Conservation (phyloP, 495 filamentous ascomycete genomes). For the Talaromyces ruber region DNA sequence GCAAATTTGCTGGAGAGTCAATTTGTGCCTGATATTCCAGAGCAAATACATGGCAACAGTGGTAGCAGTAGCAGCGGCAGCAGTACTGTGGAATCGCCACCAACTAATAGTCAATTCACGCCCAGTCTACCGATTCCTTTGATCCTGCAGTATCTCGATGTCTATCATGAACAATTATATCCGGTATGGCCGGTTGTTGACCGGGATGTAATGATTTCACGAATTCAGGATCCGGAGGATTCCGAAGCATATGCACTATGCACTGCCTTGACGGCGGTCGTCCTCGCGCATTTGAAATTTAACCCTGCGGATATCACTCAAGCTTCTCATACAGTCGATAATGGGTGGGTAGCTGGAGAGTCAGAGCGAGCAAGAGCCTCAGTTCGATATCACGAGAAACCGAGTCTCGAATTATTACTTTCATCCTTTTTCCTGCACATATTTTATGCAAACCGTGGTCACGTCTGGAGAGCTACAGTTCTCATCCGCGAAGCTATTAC, state of each 20-base stretch:
- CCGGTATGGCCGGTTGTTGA: conserved; percentile 42
- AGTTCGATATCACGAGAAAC: conserved; percentile 4
- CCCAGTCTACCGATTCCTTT: neutral
- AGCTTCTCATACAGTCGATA: neutral
- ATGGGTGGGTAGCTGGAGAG: neutral
- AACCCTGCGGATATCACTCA: conserved; percentile 2
- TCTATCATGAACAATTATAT: conserved; percentile 38
- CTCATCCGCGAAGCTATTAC: conserved; percentile 6
- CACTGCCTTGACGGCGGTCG: conserved; percentile 32
- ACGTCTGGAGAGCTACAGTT: conserved; percentile 3
- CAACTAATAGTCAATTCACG: neutral
- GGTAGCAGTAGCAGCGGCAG: neutral
- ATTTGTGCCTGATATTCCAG: neutral
- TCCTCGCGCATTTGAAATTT: conserved; percentile 34
- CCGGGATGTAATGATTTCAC: conserved; percentile 26
- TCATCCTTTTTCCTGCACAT: conserved; percentile 37
- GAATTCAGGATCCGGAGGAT: conserved; percentile 21
- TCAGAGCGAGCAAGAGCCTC: conserved; percentile 5
- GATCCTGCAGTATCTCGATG: conserved; percentile 13
- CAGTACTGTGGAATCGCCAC: conserved; percentile 4
- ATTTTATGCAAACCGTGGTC: conserved; percentile 31
- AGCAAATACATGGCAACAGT: neutral
- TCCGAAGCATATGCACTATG: conserved; percentile 32
- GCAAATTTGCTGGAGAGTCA: neutral
- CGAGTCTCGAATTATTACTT: conserved; percentile 1